Conservation (phyloP, 1,139 yeast genomes). For the Hemisphaericaspora xylanilytica region DNA sequence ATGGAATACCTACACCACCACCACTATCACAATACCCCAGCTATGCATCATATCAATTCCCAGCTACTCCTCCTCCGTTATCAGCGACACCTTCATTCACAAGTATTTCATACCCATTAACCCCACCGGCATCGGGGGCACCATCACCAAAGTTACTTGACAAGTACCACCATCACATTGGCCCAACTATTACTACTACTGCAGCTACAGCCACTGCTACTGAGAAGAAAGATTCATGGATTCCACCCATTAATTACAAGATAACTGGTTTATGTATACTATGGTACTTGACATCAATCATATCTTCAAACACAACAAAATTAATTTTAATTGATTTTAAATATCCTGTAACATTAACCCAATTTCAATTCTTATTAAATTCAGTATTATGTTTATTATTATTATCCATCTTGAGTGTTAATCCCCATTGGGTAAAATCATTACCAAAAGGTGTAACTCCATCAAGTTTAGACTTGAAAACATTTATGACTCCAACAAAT, state of each 20-base stretch:
- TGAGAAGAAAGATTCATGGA: constrained; percentile 4
- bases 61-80: constrained; percentile 10
- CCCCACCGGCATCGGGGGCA: constrained; percentile 37
- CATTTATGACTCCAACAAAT: constrained; percentile 51
- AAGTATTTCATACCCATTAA: constrained; percentile 22
- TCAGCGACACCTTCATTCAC: constrained; percentile 12
- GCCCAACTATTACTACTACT: constrained; percentile 9
- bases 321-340: constrained; percentile 64
- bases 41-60: constrained; percentile 1
- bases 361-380: constrained; percentile 76
- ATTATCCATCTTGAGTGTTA: constrained; percentile 21
- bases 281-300: constrained; percentile 83
- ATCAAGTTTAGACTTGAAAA: constrained; percentile 17
- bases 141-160: constrained; percentile 37
- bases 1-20: constrained; percentile 1
- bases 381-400: constrained; percentile 48
- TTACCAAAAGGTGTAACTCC: constrained; percentile 68
- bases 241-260: constrained; percentile 31
- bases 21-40: constrained; percentile 3
- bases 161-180: constrained; percentile 8
- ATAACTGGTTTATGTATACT: constrained; percentile 50
- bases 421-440: constrained; percentile 19
- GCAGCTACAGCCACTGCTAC: constrained; percentile 1
- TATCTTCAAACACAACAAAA: constrained; percentile 80
- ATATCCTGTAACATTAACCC: constrained; percentile 82